These are phyloP conservation scores for Pyricularia pennisetigena DNA, from an alignment of 2,329 filamentous ascomycete genomes.

Conservation along the genomic window DNA sequence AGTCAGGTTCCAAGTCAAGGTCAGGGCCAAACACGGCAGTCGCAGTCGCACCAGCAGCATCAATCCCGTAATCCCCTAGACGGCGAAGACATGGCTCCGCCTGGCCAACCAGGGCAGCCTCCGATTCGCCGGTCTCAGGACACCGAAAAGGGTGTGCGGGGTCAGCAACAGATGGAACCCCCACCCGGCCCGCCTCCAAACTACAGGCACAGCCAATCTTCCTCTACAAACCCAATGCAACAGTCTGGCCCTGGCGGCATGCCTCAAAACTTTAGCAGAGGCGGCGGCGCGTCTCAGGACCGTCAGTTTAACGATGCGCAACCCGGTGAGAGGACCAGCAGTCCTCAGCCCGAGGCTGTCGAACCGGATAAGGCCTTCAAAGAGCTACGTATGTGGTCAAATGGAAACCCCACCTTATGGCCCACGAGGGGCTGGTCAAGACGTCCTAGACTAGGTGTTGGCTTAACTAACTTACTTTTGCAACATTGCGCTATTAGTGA, in stretches of 20 bases:
- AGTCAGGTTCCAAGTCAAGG: not conserved
- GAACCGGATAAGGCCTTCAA: constrained; percentile 48
- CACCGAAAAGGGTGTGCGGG: constrained; percentile 34
- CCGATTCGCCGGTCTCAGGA: constrained; percentile 36
- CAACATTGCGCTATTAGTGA: constrained; percentile 41
- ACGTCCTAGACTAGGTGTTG: not conserved
- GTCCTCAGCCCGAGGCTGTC: constrained; percentile 38
- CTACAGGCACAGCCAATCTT: constrained; percentile 40
- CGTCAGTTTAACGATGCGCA: constrained; percentile 32
- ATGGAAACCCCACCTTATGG: not conserved
- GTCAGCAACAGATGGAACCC: constrained; percentile 25
- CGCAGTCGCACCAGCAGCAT: constrained; percentile 20
- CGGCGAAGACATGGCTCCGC: constrained; percentile 31
- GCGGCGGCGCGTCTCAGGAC: constrained; percentile 23
- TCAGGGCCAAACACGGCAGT: constrained; percentile 14
- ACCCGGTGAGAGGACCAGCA: constrained; percentile 42
- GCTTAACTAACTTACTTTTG: not conserved
- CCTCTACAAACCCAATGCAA: constrained; percentile 27
- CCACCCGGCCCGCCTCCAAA: constrained; percentile 36
- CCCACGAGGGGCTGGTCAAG: not conserved
- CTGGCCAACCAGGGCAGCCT: constrained; percentile 29
- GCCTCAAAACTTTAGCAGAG: constrained; percentile 29
- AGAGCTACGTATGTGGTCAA: constrained; percentile 38
- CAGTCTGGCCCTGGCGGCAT: constrained; percentile 21
- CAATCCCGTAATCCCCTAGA: constrained; percentile 14